Evolutionary conservation across 371 early-diverging fungal genomes (phyloP).

Genomic region (Rhizopus stolonifer): DNA sequence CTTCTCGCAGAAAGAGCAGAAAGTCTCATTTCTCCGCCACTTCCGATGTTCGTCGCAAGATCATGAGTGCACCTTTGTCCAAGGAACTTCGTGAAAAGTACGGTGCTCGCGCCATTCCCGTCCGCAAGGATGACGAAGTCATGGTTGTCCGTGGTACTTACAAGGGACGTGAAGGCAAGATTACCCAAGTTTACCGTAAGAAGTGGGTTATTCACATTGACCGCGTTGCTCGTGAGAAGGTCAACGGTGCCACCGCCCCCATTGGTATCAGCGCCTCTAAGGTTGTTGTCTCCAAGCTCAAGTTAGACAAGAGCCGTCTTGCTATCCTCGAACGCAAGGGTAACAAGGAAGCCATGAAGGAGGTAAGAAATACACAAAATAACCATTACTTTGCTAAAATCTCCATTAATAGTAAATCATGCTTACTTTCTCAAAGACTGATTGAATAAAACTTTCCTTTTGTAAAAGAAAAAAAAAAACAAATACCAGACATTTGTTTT

Average conservation of each 20-base stretch:
- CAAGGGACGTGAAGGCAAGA: constrained; percentile 98
- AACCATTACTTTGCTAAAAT: background rate
- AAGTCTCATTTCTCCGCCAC: constrained; percentile 99
- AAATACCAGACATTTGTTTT: too few species aligned
- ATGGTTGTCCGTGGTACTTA: constrained; percentile 89
- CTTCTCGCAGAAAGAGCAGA: constrained; percentile 94
- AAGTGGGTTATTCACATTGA: constrained; percentile 99
- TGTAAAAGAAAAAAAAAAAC: background rate
- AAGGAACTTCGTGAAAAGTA: constrained; percentile 79
- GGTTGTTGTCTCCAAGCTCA: constrained; percentile 92
- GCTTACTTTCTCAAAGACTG: background rate
- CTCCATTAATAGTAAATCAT: background rate
- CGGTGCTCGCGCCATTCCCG: constrained; percentile 83
- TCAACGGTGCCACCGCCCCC: constrained; percentile 91
- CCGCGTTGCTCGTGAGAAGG: constrained; percentile 94
- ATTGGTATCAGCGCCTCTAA: constrained; percentile 98
- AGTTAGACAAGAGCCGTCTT: constrained; percentile 96
- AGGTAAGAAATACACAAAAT: constrained; percentile 20
- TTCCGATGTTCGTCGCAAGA: constrained; percentile 90
- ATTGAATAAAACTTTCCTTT: background rate
- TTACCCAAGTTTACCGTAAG: constrained; percentile 94
- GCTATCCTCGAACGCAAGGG: constrained; percentile 80
- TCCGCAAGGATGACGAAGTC: constrained; percentile 98
- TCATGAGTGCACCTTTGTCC: constrained; percentile 95
- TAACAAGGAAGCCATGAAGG: constrained; percentile 48